Percentiles rank a stretch among this genome's conserved stretches.
phyloP scores from a whole-genome alignment of 2,329 filamentous ascomycete species.

The Fusarium foetens region DNA sequence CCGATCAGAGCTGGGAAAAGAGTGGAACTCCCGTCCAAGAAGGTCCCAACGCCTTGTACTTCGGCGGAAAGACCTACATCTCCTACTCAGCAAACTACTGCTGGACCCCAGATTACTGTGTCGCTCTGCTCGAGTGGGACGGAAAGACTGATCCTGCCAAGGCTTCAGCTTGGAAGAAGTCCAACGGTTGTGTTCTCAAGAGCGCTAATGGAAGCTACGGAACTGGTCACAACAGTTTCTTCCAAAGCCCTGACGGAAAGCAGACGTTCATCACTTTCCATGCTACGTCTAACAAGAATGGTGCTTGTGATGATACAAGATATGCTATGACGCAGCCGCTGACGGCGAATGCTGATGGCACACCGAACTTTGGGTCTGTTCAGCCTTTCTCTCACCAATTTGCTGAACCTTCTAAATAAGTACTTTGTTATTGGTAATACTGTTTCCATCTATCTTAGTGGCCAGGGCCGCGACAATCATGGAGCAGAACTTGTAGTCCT shows the following conservation, averaged over 20 bases:
- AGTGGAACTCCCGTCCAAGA: constrained; percentile 64
- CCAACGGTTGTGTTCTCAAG: constrained; percentile 59
- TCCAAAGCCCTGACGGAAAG: constrained; percentile 63
- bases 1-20: constrained; percentile 62
- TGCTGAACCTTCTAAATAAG: constrained; percentile 5
- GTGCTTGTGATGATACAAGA: constrained; percentile 63
- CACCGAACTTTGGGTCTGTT: constrained; percentile 60
- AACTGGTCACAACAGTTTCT: constrained; percentile 68
- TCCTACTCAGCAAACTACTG: constrained; percentile 66
- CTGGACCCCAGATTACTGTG: constrained; percentile 64
- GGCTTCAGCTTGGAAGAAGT: constrained; percentile 61
- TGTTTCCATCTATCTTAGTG: too few species aligned
- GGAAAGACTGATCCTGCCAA: constrained; percentile 59
- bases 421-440: background rate
- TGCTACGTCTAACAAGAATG: constrained; percentile 59
- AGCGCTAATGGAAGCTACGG: constrained; percentile 67
- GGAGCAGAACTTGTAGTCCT: too few species aligned
- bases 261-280: constrained; percentile 68
- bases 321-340: constrained; percentile 65
- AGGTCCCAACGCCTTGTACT: constrained; percentile 63
- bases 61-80: constrained; percentile 62
- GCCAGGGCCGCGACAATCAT: too few species aligned
- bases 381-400: constrained; percentile 37
- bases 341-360: constrained; percentile 60
- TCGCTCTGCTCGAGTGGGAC: constrained; percentile 65